phyloP scores from a whole-genome alignment of 345 rosid species.

The Draba incana region DNA sequence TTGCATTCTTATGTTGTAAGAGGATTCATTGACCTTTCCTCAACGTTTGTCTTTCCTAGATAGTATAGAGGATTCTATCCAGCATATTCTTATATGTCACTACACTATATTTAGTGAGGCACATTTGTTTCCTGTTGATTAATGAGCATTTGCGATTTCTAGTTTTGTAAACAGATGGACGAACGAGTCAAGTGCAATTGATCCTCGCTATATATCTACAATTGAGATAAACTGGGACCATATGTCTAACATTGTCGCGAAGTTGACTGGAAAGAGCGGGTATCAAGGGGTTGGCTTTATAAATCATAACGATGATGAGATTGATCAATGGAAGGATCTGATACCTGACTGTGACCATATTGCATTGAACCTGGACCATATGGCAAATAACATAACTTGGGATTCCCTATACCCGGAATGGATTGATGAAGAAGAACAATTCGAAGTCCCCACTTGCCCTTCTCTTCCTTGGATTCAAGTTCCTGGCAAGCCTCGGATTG shows the following conservation, averaged over 20 bases:
- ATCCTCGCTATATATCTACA: constrained; percentile 64
- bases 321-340: constrained; percentile 61
- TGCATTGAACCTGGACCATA: constrained; percentile 49
- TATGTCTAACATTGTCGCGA: constrained; percentile 53
- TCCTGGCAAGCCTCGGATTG: constrained; percentile 81
- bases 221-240: constrained; percentile 63
- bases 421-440: constrained; percentile 93
- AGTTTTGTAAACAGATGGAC: constrained; percentile 57
- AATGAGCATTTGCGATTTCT: neutral
- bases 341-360: constrained; percentile 70
- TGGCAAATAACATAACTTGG: constrained; percentile 60
- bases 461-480: constrained; percentile 62
- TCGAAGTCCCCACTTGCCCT: constrained; percentile 83
- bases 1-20: neutral
- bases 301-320: constrained; percentile 67
- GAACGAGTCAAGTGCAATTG: constrained; percentile 47
- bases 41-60: neutral
- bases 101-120: neutral
- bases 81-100: neutral
- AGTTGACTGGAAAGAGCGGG: constrained; percentile 49
- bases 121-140: constrained; percentile 6
- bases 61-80: neutral
- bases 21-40: neutral
- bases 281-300: constrained; percentile 80
- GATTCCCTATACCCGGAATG: constrained; percentile 85